Evolutionary conservation across 352 stramenopile genomes (phyloP).

Genomic region (Globisporangium yorkense): DNA sequence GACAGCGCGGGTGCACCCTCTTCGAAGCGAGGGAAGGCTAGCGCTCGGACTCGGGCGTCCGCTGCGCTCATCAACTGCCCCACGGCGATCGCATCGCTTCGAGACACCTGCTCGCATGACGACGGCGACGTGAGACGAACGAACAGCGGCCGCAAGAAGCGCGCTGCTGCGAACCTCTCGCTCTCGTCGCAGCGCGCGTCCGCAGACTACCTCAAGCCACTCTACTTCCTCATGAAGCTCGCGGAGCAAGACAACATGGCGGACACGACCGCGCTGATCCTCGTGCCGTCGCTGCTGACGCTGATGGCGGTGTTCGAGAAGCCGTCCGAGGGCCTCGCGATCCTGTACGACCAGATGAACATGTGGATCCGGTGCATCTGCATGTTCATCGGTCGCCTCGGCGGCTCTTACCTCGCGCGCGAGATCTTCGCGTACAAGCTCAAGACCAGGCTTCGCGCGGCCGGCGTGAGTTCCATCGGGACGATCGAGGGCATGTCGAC

Average conservation of each 20-base stretch:
- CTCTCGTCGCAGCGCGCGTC: slow-evolving; percentile 7
- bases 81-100: slow-evolving; percentile 3
- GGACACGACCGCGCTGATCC: slow-evolving; percentile 78
- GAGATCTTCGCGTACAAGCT: slow-evolving; percentile 87
- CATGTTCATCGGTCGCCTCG: slow-evolving; percentile 77
- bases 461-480: slow-evolving; percentile 10
- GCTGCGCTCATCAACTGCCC: slow-evolving; percentile 5
- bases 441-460: slow-evolving; percentile 34
- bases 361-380: slow-evolving; percentile 81
- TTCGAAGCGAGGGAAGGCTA: background rate
- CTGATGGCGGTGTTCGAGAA: slow-evolving; percentile 73
- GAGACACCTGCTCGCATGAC: slow-evolving; percentile 4
- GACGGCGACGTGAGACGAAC: background rate
- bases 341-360: slow-evolving; percentile 67
- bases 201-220: slow-evolving; percentile 40
- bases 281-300: slow-evolving; percentile 77
- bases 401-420: slow-evolving; percentile 64
- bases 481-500: slow-evolving; percentile 64
- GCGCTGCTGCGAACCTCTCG: background rate
- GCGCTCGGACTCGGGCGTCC: background rate
- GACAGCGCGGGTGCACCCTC: background rate
- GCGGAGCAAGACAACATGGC: slow-evolving; percentile 88
- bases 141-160: background rate
- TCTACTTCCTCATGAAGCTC: slow-evolving; percentile 88
- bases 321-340: slow-evolving; percentile 46